Conservation (phyloP, 2,329 filamentous ascomycete species). For the Nannizzia gypsea region DNA sequence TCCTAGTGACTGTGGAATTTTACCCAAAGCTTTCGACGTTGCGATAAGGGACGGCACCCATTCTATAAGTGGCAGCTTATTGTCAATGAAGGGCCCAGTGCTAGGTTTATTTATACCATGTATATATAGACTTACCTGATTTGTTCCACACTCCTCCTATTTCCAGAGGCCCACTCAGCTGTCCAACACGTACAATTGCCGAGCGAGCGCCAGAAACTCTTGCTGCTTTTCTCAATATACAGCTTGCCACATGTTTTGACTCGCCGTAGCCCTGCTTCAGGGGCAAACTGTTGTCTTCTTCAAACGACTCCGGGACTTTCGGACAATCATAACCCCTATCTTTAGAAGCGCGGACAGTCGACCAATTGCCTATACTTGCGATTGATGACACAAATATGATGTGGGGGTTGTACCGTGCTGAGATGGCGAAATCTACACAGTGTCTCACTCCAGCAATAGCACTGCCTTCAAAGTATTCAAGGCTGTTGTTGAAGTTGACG, state of each 20-base stretch:
- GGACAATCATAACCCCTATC: background rate
- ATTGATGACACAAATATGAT: conserved; percentile 23
- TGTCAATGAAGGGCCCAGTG: background rate
- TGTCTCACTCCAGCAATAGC: conserved; percentile 18
- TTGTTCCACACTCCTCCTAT: background rate
- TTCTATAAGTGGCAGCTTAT: conserved; percentile 27
- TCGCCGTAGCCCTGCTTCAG: conserved; percentile 26
- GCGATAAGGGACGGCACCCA: conserved; percentile 42
- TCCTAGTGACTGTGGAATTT: conserved; percentile 38
- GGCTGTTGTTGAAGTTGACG: conserved; percentile 24
- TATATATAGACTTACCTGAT: background rate
- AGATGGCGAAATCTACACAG: conserved; percentile 18
- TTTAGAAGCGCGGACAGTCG: background rate
- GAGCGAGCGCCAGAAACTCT: conserved; percentile 13
- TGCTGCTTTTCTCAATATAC: conserved; percentile 30
- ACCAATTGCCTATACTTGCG: conserved; percentile 17
- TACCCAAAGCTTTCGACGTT: conserved; percentile 39
- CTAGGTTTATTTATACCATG: background rate
- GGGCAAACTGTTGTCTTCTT: conserved; percentile 18
- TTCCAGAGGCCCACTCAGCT: conserved; percentile 23
- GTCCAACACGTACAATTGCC: conserved; percentile 22
- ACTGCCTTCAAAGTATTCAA: conserved; percentile 23
- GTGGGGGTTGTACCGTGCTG: conserved; percentile 13
- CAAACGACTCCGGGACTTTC: conserved; percentile 19
- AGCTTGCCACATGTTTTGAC: conserved; percentile 30